Evolutionary conservation across 1,139 yeast genomes (phyloP).

Genomic region (Kodamaea ohmeri): DNA sequence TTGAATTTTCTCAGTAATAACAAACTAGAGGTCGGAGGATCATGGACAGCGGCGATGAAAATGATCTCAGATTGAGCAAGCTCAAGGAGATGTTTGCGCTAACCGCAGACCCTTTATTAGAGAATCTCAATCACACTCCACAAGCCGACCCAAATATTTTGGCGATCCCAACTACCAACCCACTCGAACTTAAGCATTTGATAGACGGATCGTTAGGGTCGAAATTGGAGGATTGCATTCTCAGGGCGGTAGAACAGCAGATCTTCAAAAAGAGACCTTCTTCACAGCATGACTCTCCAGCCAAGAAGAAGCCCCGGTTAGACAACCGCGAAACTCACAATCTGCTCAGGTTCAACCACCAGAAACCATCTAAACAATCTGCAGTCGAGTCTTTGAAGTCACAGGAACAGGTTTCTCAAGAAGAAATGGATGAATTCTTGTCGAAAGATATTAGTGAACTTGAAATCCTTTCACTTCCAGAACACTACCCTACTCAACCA

Average conservation of each 20-base stretch:
- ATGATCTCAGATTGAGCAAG: conserved; percentile 9
- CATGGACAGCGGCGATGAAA: conserved; percentile 4
- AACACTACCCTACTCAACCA: conserved; percentile 42
- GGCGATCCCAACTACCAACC: conserved; percentile 4
- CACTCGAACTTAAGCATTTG: conserved; percentile 10
- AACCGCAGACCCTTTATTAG: conserved; percentile 10
- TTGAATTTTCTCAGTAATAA: conserved; percentile 1
- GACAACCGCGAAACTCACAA: conserved; percentile 3
- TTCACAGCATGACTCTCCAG: conserved; percentile 5
- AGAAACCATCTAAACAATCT: conserved; percentile 11
- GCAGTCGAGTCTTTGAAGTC: conserved; percentile 21
- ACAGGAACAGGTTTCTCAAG: conserved; percentile 20
- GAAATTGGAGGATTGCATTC: conserved; percentile 9
- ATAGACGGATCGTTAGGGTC: conserved; percentile 8
- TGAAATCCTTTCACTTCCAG: conserved; percentile 43
- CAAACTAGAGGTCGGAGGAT: conserved; percentile 1
- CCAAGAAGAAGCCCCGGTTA: background rate
- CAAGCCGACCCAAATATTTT: conserved; percentile 7
- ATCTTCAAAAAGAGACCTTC: conserved; percentile 4
- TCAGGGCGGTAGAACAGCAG: conserved; percentile 7
- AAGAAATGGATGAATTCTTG: conserved; percentile 26
- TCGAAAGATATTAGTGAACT: conserved; percentile 29
- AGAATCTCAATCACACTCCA: conserved; percentile 6
- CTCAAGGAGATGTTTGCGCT: conserved; percentile 10
- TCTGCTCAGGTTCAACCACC: conserved; percentile 10